Evolutionary conservation across 495 filamentous ascomycete genomes (phyloP), one percentile per base, ranked within the genome.

Genomic region (Talaromyces adpressus): DNA sequence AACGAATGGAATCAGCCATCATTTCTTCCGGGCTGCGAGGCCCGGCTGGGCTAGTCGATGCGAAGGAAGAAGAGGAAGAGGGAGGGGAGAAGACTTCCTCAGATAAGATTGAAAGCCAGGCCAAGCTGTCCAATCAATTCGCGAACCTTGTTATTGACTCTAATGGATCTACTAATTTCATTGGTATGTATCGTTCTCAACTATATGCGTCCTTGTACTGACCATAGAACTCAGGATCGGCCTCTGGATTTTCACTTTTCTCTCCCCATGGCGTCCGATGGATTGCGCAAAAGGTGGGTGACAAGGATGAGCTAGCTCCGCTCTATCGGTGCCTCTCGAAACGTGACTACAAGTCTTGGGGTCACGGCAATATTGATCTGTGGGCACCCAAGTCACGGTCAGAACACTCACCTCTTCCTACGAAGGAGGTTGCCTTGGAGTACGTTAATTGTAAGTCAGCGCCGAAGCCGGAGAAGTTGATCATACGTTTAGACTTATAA

Each of bases 161-260:
- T 60, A 47, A 47, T 27, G 34, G 58, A 8, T 60, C 58, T 49
- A 49, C 58, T 27, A 60, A 60, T 60, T 60, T 60, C 14, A 60
- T 60, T 32, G 58, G 58, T 60, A 60, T 41, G 58, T 47, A 16
- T 12, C 14, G 8, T 29, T 20, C 23, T 47, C 8, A 60, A 9
- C 58, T 47, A 22, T 1, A 30, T 22, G 1, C 18, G 9, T 58
- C 30, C 22, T 58, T 18, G 23, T 60, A n/a, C 39, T 60, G 36
- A 60, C 23, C 2, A 2, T 60, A 16, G 0, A 7, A 25, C 14
- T 16, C 9, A 60, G 58, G 58, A 47, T 47, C 34, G 20, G 58
- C 58, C 7, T 60, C 58, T 41, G 58, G 58, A 4, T 60, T 60
- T 14, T 60, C 58, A 16, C 58, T 60, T 23, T 60, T 60, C 39